Percentiles rank a stretch among this genome's conserved stretches.
Evolutionary conservation across 176 grass and related monocot species (phyloP).

Genomic region (Avena eriantha): DNA sequence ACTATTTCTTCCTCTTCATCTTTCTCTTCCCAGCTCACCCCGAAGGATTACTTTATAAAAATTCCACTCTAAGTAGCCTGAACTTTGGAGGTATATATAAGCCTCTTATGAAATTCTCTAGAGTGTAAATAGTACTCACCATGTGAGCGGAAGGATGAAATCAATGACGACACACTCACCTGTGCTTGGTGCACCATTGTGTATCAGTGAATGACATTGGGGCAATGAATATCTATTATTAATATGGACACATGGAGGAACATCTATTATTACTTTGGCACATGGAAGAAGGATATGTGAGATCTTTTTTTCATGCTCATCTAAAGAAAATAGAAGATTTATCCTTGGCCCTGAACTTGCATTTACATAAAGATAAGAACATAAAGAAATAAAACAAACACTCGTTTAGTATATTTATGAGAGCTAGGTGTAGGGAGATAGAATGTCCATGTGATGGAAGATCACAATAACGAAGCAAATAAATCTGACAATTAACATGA

Average conservation of each 20-base stretch:
- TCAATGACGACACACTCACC: background rate
- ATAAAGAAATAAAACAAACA: background rate
- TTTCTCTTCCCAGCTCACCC: background rate
- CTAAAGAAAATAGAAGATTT: background rate
- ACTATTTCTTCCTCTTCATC: background rate
- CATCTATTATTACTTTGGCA: background rate
- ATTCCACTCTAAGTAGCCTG: background rate
- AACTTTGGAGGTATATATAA: background rate
- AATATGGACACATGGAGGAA: background rate
- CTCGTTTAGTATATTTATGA: background rate
- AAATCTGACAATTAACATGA: background rate
- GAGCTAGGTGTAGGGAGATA: background rate
- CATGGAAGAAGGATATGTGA: background rate
- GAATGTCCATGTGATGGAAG: background rate
- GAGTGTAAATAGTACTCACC: background rate
- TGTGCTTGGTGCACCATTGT: background rate
- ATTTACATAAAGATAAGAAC: background rate
- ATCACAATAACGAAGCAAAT: background rate
- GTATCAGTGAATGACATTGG: background rate
- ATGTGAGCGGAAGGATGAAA: background rate
- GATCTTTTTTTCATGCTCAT: background rate
- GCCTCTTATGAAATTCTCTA: background rate
- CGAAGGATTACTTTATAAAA: background rate
- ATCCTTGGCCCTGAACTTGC: background rate
- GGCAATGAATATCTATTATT: background rate